phyloP scores from a whole-genome alignment of 305 asterid species.

The Fraxinus platypoda region DNA sequence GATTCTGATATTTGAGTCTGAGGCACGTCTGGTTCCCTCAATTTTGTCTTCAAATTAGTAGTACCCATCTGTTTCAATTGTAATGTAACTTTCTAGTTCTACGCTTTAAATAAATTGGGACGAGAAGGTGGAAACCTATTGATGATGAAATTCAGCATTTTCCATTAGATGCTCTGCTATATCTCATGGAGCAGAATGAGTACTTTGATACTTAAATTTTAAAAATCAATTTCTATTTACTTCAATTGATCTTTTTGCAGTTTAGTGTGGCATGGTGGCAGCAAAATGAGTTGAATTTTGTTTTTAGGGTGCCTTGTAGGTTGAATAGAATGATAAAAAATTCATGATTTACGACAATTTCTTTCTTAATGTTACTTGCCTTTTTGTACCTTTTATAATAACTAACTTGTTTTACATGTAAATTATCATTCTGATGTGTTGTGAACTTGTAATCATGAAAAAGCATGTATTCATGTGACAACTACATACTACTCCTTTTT shows the following conservation, averaged over 20 bases:
- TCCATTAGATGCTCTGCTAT: neutral
- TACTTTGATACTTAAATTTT: neutral
- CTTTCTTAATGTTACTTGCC: neutral
- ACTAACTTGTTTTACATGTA: neutral
- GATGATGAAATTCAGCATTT: neutral
- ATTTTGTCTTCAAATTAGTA: neutral
- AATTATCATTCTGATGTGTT: neutral
- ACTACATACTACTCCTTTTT: neutral
- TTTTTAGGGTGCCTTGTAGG: neutral
- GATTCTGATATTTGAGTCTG: neutral
- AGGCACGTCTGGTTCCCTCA: neutral
- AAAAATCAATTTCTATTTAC: neutral
- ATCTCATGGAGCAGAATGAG: neutral
- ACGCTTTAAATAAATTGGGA: neutral
- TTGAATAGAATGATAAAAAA: neutral
- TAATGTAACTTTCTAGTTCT: neutral
- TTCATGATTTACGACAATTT: neutral
- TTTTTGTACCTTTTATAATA: neutral
- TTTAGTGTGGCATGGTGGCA: neutral
- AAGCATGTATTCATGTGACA: neutral
- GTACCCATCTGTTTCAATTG: neutral
- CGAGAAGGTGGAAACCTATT: neutral
- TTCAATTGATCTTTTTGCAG: neutral
- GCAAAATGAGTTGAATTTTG: neutral
- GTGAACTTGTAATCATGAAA: neutral